Evolutionary conservation across 1,284 basidiomycete species (phyloP), one percentile per base, ranked within the genome.

Genomic region (Ustilago lituana): DNA sequence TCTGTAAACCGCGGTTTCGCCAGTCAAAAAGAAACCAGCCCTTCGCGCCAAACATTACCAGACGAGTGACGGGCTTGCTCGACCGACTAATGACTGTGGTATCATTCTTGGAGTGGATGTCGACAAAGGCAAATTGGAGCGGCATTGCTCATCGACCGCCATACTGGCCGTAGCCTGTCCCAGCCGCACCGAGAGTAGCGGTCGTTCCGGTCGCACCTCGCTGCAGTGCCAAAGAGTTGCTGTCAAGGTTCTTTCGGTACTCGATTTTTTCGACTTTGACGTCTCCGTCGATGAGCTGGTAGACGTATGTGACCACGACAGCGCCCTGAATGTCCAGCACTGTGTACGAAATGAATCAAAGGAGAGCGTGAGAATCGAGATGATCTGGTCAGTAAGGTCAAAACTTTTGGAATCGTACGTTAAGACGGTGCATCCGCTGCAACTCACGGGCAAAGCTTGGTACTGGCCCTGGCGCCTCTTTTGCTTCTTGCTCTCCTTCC

Each of bases 181-280:
- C 60, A 12, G 49, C 41, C 9, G 43, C 67, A 11, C 56, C 60
- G 2, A 54, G 57, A 5, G 57, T 53, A 35, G 54, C 44, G 8
- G 61, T 31, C 11, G 45, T 29, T 2, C 50, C 57, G 11, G 52
- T 29, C 14, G 61, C 57, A 14, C 58, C 51, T 20, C 68, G 47
- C 35, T 67, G 62, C 48, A 56, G 41, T 11, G 60, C 61, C 54
- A 70, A 51, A 3, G 59, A 46, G 26, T 63, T 62, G 51, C 59
- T 71, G 45, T 71, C 68, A 43, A 71, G 37, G 22, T 71, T 64
- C 53, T 79, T 79, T 20, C 74, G 54, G 44, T 80, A 82, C 45
- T 82, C 80, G 51, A 80, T 76, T 68, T 81, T 81, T 38, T 82
- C 80, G 20, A 82, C 80, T 48, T 80, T 81, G 43, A 82, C 80